These are phyloP conservation scores for Aureobasidium subglaciale DNA, from an alignment of 2,329 filamentous ascomycete species.

Conservation along the genomic window DNA sequence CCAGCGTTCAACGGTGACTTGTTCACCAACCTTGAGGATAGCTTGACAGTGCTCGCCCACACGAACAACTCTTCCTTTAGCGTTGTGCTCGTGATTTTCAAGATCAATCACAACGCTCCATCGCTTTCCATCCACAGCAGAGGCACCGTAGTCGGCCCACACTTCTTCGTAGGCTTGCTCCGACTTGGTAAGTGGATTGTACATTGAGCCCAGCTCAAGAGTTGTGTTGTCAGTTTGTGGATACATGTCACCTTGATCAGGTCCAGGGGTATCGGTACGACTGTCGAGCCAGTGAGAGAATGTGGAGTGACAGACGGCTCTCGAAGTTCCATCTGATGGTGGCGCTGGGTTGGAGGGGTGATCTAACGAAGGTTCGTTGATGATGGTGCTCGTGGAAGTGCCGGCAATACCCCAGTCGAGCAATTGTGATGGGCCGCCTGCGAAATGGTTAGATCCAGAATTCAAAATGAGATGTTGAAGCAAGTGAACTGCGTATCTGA, in stretches of 20 bases:
- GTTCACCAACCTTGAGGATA: slow-evolving; percentile 40
- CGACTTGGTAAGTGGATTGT: slow-evolving; percentile 48
- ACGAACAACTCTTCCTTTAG: slow-evolving; percentile 47
- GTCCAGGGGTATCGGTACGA: slow-evolving; percentile 36
- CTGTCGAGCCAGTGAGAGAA: slow-evolving; percentile 59
- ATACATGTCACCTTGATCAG: slow-evolving; percentile 54
- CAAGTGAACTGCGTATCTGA: too few relatives aligned
- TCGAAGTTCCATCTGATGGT: background rate
- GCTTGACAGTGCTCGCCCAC: slow-evolving; percentile 53
- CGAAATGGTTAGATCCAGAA: slow-evolving; percentile 10
- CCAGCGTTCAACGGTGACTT: slow-evolving; percentile 50
- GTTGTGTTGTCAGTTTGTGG: slow-evolving; percentile 27
- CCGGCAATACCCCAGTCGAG: slow-evolving; percentile 64
- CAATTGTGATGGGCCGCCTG: slow-evolving; percentile 26
- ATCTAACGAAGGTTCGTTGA: slow-evolving; percentile 17
- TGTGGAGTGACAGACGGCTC: slow-evolving; percentile 25
- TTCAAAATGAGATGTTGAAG: too few relatives aligned
- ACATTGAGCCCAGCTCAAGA: slow-evolving; percentile 55
- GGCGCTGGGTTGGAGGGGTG: slow-evolving; percentile 9
- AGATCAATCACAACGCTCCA: slow-evolving; percentile 36
- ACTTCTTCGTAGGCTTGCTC: slow-evolving; percentile 58
- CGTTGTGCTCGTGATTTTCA: slow-evolving; percentile 24
- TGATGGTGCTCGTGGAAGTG: slow-evolving; percentile 36
- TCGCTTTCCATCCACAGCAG: slow-evolving; percentile 20
- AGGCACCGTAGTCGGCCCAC: slow-evolving; percentile 47